Base-by-base conservation (phyloP, 2,329 filamentous ascomycete species). In the Coniochaeta ligniaria region DNA sequence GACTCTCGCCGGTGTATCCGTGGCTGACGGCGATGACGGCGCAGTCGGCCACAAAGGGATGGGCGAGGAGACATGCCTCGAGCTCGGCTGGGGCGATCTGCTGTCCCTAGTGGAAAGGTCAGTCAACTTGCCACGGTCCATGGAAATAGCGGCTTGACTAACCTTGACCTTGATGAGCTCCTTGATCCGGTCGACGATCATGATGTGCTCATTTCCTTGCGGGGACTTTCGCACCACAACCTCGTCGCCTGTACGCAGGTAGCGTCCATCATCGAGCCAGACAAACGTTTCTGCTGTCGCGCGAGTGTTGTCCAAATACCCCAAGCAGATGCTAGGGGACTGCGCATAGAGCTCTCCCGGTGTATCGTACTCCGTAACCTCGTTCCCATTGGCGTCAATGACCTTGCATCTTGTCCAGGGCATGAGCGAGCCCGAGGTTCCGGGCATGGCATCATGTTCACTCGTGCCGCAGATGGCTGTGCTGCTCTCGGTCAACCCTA, bases 191-290 rank as follows among this genome's bases (percentile, higher is more conserved):
- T 96, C 92, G 1, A 91, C 88, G 60, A 96, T 88, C 70, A 91
- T 88, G 50, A 96, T 71, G 68, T 96, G 92, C 73, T 96, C 90
- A 63, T 86, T 76, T 1, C 90, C 90, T 2, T 80, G 76, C 0
- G 83, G 80, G 9, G 83, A 78, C 66, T 83, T 80, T 1, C 81
- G 79, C 8, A 94, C 76, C 2, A 92, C 76, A 0, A 87, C 91
- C 70, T 94, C 90, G 67, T 96, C 92, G 5, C 92, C 92, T 0
- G 92, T 96, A 43, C 83, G 84, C 80, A 95, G 85, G 83, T 90
- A 93, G 64, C 85, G 75, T 16, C 85, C 84, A 64, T 91, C 85
- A 1, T 85, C 78, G 54, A 85, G 78, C 61, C 75, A 75, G 0
- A 85, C 69, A 67, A 92, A 96, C 0, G 92, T 95, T 70, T 95